phyloP scores from a whole-genome alignment of 2,329 filamentous ascomycete genomes.

The Colletotrichum sidae region DNA sequence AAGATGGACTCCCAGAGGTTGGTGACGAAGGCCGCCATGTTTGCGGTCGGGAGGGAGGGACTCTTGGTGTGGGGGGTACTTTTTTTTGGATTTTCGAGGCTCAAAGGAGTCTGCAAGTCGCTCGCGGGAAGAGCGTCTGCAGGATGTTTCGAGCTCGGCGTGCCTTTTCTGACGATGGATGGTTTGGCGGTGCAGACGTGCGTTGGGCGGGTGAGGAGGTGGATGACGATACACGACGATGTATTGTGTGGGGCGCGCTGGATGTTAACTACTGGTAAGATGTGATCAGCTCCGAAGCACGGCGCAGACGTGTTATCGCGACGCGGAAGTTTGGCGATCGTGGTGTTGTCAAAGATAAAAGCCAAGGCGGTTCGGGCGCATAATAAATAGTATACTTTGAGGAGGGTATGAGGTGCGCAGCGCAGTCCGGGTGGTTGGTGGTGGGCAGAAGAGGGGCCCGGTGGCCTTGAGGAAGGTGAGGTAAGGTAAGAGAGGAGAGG shows the following conservation, averaged over 20 bases:
- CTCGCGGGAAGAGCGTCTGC: no score
- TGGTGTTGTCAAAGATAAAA: background rate
- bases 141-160: no score
- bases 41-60: conserved; percentile 1
- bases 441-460: conserved; percentile 34
- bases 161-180: no score
- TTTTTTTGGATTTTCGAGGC: background rate
- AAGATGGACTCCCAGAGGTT: conserved; percentile 94
- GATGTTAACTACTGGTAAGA: background rate
- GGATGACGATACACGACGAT: background rate
- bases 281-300: background rate
- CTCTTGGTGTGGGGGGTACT: background rate
- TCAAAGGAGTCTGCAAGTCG: no score
- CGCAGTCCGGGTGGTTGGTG: conserved; percentile 1
- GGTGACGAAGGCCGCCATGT: conserved; percentile 73
- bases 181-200: no score
- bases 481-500: conserved; percentile 12
- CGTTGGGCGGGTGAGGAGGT: no score
- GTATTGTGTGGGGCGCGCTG: background rate
- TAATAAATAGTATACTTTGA: conserved; percentile 28
- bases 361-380: conserved; percentile 31
- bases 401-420: conserved; percentile 12
- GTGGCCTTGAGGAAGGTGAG: conserved; percentile 7
- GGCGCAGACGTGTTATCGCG: no score
- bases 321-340: conserved; percentile 3